Base-by-base conservation (phyloP, 2,329 filamentous ascomycete species). In the Fusarium sp. region DNA sequence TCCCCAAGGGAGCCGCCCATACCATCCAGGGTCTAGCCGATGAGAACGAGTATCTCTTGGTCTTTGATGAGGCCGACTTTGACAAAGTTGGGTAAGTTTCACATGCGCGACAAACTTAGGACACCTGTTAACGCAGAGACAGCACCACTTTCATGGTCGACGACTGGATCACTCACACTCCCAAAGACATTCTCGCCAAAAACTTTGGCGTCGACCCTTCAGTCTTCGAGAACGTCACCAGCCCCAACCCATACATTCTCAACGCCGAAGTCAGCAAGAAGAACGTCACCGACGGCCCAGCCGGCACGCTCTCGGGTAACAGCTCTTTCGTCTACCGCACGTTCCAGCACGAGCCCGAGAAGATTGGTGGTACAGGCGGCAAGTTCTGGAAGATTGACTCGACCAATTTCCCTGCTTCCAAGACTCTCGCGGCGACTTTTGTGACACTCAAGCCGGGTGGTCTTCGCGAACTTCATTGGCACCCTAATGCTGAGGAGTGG, bases 111-210 rank as follows among this genome's bases (percentile, higher is more conserved):
- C 15, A 3, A 2, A 21, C 13, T 9, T 26, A 31, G 28, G 17
- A 24, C 19, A 5, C 43, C 36, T 31, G 36, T 43, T 69, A 22
- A 69, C 24, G 17, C 7, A 5, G n/a, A 2, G 8, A 9, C 24
- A 87, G 87, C n/a, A 91, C 88, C 0, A 92, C 90, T 1, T 92
- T 92, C 82, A 91, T 89, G 79, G 83, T 92, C 24, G 89, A 90
- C 66, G 90, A 92, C 79, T 92, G 90, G 90, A 83, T 92, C 36
- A 80, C 85, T 0, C 89, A 91, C 73, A 92, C 89, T 0, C 90
- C 90, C 0, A 87, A 85, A 51, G 67, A 75, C 11, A 82, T 92
- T 44, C 80, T 92, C 1, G 89, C 89, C 36, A 91, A 91, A 80
- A 92, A 92, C 80, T 92, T 92, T 67, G 88, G 88, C 22, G 83